A percentile compares a stretch with the other conserved stretches of the same genome.
These are phyloP conservation scores for Pythium myriotylum DNA, from an alignment of 352 stramenopile genomes.

Conservation along the genomic window DNA sequence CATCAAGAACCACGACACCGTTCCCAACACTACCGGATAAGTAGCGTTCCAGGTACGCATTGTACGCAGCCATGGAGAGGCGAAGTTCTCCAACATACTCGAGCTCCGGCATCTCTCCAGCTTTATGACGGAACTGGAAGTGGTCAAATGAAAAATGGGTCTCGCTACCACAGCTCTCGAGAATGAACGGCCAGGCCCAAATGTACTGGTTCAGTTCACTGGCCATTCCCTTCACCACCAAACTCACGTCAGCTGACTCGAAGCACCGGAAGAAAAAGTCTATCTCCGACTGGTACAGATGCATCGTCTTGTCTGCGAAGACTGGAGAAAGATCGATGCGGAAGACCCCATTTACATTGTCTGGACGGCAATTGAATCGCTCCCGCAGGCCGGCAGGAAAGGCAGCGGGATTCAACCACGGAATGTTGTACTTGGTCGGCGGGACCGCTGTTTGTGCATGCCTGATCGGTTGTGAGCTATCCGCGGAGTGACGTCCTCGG, in stretches of 20 bases:
- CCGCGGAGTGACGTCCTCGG: not conserved
- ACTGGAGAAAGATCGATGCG: constrained; percentile 37
- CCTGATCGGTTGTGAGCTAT: not conserved
- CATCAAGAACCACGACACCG: constrained; percentile 67
- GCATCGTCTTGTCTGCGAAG: constrained; percentile 29
- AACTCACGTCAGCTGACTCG: constrained; percentile 73
- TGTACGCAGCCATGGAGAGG: constrained; percentile 76
- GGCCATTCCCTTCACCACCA: constrained; percentile 80
- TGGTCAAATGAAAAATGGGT: constrained; percentile 78
- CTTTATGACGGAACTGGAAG: constrained; percentile 68
- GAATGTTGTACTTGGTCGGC: constrained; percentile 31
- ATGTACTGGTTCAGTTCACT: constrained; percentile 84
- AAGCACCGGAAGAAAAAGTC: constrained; percentile 54
- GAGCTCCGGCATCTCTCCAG: constrained; percentile 53
- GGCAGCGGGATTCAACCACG: constrained; percentile 28
- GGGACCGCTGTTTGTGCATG: constrained; percentile 1
- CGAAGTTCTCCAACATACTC: constrained; percentile 70
- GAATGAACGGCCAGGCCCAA: constrained; percentile 80
- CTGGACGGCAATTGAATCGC: constrained; percentile 31
- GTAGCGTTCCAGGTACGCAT: constrained; percentile 77
- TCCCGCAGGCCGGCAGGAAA: constrained; percentile 27
- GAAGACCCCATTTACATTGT: constrained; percentile 37
- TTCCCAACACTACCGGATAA: constrained; percentile 54
- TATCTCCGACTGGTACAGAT: constrained; percentile 37
- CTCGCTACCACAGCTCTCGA: constrained; percentile 74